A percentile compares a stretch with the other conserved stretches of the same genome.
Evolutionary conservation across 768 basidiomycete genomes (phyloP).

Genomic region (Lactarius akahatsu): DNA sequence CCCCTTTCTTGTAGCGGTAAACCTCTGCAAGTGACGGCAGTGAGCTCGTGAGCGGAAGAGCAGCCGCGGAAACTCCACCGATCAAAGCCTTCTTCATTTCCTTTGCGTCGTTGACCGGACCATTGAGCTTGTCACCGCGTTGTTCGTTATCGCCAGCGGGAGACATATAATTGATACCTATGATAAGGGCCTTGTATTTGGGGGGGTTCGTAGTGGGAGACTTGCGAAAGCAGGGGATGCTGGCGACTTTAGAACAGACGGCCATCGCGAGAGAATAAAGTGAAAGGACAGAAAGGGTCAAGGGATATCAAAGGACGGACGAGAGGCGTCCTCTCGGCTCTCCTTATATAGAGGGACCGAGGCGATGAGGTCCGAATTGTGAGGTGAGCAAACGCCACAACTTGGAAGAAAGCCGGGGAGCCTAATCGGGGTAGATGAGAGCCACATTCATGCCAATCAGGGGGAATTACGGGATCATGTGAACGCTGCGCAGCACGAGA

Average conservation of each 20-base stretch:
- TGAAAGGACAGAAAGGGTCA: neutral
- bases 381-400: neutral
- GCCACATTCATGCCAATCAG: neutral
- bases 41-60: neutral
- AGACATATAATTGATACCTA: conserved; percentile 15
- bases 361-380: neutral
- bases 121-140: neutral
- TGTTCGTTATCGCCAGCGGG: neutral
- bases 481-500: neutral
- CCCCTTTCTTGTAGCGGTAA: conserved; percentile 14
- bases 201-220: neutral
- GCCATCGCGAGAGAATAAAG: neutral
- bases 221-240: neutral
- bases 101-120: conserved; percentile 18
- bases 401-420: neutral
- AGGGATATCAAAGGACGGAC: neutral
- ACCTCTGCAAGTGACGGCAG: neutral
- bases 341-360: neutral
- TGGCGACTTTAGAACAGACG: neutral
- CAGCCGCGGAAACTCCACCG: conserved; percentile 5
- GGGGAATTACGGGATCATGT: neutral
- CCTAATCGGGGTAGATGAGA: neutral
- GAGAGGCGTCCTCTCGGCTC: neutral
- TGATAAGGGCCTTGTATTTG: neutral
- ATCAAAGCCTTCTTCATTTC: conserved; percentile 12